Evolutionary conservation across 2,329 filamentous ascomycete species (phyloP).

Genomic region (Thelonectria discophora): DNA sequence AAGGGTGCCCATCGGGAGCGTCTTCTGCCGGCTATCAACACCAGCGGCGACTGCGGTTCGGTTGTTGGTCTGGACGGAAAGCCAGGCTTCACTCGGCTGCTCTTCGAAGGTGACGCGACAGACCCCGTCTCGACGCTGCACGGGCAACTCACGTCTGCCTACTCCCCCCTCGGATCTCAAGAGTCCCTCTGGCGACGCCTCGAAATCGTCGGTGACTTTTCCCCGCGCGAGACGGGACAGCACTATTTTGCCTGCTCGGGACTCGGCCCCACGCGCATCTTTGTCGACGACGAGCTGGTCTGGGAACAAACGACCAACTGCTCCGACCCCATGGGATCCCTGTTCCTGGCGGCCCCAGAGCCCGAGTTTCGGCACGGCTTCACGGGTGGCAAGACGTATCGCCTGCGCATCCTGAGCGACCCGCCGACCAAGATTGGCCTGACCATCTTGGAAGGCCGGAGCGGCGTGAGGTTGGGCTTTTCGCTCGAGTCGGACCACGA

Average conservation of each 20-base stretch:
- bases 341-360: constrained; percentile 37
- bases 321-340: constrained; percentile 43
- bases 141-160: constrained; percentile 31
- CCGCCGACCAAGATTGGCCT: constrained; percentile 17
- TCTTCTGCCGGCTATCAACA: not conserved
- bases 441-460: constrained; percentile 19
- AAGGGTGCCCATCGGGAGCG: constrained; percentile 9
- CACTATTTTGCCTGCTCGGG: constrained; percentile 43
- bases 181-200: constrained; percentile 39
- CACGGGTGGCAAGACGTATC: constrained; percentile 14
- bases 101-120: constrained; percentile 35
- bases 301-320: constrained; percentile 40
- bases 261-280: constrained; percentile 38
- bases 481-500: constrained; percentile 19
- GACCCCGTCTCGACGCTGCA: constrained; percentile 32
- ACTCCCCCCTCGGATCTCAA: constrained; percentile 39
- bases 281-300: constrained; percentile 38
- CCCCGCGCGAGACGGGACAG: constrained; percentile 32
- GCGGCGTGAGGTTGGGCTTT: constrained; percentile 19
- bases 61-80: constrained; percentile 42
- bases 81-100: constrained; percentile 41
- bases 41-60: constrained; percentile 33
- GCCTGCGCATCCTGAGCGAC: constrained; percentile 4
- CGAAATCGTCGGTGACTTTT: constrained; percentile 44
- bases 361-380: constrained; percentile 60